phyloP scores from a whole-genome alignment of 805 yeast species.

The Saccharomycodes ludwigii region DNA sequence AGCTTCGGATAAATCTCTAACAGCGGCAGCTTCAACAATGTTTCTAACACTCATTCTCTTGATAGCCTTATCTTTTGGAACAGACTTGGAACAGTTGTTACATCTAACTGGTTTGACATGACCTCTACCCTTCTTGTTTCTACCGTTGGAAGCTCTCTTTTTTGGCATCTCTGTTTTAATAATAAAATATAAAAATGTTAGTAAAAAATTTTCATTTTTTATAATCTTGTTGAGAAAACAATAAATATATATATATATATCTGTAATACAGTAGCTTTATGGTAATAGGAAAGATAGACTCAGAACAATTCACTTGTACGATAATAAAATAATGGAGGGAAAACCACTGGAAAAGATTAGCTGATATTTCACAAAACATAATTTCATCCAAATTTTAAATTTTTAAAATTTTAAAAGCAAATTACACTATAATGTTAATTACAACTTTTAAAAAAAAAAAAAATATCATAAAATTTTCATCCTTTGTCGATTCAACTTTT shows the following conservation, averaged over 20 bases:
- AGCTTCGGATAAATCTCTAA: slow-evolving; percentile 99
- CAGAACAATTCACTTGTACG: no score
- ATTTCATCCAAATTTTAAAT: no score
- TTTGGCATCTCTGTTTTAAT: slow-evolving; percentile 63
- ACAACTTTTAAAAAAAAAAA: no score
- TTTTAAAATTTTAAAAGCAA: no score
- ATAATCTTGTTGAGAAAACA: not conserved
- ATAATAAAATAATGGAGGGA: no score
- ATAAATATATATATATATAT: not conserved
- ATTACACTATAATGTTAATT: no score
- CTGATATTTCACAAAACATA: no score
- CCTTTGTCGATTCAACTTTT: no score
- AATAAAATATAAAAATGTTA: slow-evolving; percentile 1
- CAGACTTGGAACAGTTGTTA: slow-evolving; percentile 99
- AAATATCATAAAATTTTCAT: no score
- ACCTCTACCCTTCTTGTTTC: slow-evolving; percentile 99
- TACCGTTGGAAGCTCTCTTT: slow-evolving; percentile 99
- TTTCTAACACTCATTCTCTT: slow-evolving; percentile 99
- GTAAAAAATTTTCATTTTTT: not conserved
- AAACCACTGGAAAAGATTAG: no score
- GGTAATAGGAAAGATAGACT: no score
- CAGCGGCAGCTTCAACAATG: slow-evolving; percentile 99
- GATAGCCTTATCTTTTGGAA: slow-evolving; percentile 99
- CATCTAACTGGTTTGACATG: slow-evolving; percentile 99
- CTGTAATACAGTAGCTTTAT: no score